Base-by-base conservation (phyloP, 305 asterid species). In the Stenogyne calaminthoides region DNA sequence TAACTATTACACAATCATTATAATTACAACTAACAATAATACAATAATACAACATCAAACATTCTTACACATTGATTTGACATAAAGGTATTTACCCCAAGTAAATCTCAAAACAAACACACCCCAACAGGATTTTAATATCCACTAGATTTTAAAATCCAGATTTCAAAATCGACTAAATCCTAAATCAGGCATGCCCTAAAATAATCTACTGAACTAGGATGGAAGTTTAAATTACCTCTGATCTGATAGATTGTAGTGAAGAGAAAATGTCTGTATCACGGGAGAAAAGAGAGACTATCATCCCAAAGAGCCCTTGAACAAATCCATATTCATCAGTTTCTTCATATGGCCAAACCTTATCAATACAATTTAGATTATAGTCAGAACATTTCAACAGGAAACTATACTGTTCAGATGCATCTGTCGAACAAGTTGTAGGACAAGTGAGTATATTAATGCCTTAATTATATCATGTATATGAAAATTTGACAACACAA, bases 261-360 rank as follows among this genome's bases (percentile, higher is more conserved):
- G 91, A 76, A 61, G 84, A 71, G 80, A 95, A 88, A 80, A 77
- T 75, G 58, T 92, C 91, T 25, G 87, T 77, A 66, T 85, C 86
- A 76, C 84, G 84, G 60, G 94, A 86, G 77, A 89, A 92, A 77
- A 92, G 91, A 70, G 82, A 76, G 74, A 77, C 80, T 91, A 87
- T 92, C 93, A 90, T 85, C 72, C 87, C 84, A 61, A 88, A 95
- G 62, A 95, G 96, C 77, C 97, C 88, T 90, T 95, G 99, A 71
- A 92, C 69, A 72, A 95, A 89, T 77, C 97, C 99, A 84, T 80
- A 86, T 71, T 88, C 95, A 80, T 85, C 96, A 34, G 85, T 84
- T 83, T 88, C 99, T 77, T 92, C 98, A 84, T 90, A 92, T 37
- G 98, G 96, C 99, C 99, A 95, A 73, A 95, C 97, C 99, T 87